Conservation (phyloP, 164 flowering plant species). For the Buxus sempervirens region DNA sequence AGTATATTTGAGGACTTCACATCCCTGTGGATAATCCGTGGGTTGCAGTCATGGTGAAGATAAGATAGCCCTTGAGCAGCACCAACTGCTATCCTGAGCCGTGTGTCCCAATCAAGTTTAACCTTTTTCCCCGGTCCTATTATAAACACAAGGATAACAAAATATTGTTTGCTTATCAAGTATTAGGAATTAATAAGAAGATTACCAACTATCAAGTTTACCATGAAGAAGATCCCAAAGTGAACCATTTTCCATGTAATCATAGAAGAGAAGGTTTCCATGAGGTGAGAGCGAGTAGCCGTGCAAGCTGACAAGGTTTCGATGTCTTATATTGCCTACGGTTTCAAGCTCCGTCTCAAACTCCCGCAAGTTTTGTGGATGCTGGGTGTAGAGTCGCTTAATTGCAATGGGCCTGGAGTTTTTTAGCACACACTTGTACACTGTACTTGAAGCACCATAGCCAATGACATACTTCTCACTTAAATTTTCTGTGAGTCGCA, state of each 20-base stretch:
- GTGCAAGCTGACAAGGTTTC: conserved; percentile 87
- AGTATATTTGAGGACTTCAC: conserved; percentile 88
- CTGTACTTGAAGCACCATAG: conserved; percentile 92
- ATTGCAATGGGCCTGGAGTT: conserved; percentile 85
- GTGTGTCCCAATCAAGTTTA: conserved; percentile 87
- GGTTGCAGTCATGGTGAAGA: conserved; percentile 93
- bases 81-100: conserved; percentile 79
- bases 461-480: conserved; percentile 85
- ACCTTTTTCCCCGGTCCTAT: conserved; percentile 78
- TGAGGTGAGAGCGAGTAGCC: conserved; percentile 72
- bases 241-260: conserved; percentile 95
- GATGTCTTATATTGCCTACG: conserved; percentile 79
- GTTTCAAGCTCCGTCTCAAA: conserved; percentile 93
- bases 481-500: conserved; percentile 85
- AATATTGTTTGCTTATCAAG: neutral
- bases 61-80: conserved; percentile 94
- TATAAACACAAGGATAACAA: neutral
- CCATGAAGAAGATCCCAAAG: conserved; percentile 97
- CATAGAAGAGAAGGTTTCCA: conserved; percentile 88
- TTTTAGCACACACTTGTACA: conserved; percentile 80
- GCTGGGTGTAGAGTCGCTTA: conserved; percentile 70
- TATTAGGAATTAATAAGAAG: neutral
- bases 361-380: conserved; percentile 55
- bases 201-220: conserved; percentile 24
- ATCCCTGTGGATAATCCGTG: conserved; percentile 82